Evolutionary conservation across 169 alveolate species (phyloP), one percentile per base, ranked within the genome.

Genomic region (Plasmodium gallinaceum): DNA sequence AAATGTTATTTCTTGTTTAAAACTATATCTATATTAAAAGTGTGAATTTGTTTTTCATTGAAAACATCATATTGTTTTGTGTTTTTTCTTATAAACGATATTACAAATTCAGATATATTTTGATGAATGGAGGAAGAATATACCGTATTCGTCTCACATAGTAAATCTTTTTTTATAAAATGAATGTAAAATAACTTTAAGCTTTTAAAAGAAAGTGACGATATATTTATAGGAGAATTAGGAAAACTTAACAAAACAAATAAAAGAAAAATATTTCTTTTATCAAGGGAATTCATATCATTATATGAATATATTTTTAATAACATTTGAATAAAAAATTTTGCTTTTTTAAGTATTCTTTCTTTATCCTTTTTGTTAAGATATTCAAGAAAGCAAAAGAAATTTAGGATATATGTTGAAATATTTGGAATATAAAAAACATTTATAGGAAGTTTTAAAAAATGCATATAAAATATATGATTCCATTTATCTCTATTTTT

Each of bases 101-200:
- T 24, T 12, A 78, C 14, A 64, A 32, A 45, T 14, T 65, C 51
- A 60, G 18, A 62, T 45, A 78, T 65, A 43, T 52, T 66, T n/a
- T 18, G 78, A 37, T 78, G 89, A 20, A 32, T 66, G 2, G 76
- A 48, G 68, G 89, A 78, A 14, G 89, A 78, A n/a, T 70, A 6
- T 37, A 52, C 58, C 18, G 1, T 16, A 24, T n/a, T 46, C 18
- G 52, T 12, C 42, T 64, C 68, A n/a, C 9, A n/a, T 12, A 54
- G 18, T 7, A 16, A 24, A 64, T 78, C 51, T 1, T 26, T 24
- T n/a, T 10, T n/a, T 26, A 78, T 62, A 14, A 78, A 26, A 48
- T 78, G 26, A 43, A 54, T 64, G 39, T 78, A 78, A 48, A 78
- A 78, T 43, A 32, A 18, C 12, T 66, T 51, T 39, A 78, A 20